These are phyloP conservation scores for Nitzschia sp. DNA, from an alignment of 108 stramenopile species.

Conservation along the genomic window DNA sequence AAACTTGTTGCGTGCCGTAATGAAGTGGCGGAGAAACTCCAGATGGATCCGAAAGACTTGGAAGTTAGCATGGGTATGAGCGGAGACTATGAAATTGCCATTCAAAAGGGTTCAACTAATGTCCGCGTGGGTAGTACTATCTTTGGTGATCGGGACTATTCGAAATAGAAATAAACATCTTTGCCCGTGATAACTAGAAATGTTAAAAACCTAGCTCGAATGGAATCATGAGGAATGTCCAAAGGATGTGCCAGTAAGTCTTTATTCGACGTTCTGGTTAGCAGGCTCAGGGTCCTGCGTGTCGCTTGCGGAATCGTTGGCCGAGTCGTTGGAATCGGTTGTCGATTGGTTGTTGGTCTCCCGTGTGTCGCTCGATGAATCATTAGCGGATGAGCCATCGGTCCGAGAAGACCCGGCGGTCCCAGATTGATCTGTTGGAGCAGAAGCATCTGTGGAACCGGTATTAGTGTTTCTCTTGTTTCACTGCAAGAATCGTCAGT, in stretches of 20 bases:
- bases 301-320: neutral
- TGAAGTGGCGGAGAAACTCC: slow-evolving; percentile 47
- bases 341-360: slow-evolving; percentile 5
- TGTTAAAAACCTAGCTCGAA: too few relatives aligned
- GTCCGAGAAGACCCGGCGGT: neutral
- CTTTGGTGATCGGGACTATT: slow-evolving; percentile 94
- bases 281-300: neutral
- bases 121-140: slow-evolving; percentile 97
- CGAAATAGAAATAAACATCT: slow-evolving; percentile 47
- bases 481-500: neutral
- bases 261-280: neutral
- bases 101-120: slow-evolving; percentile 89
- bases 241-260: too few relatives aligned
- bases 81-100: slow-evolving; percentile 95
- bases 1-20: slow-evolving; percentile 58
- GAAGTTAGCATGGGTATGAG: slow-evolving; percentile 99
- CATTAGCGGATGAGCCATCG: neutral
- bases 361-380: neutral
- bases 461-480: neutral
- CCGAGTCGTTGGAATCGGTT: neutral
- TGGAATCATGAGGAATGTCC: too few relatives aligned
- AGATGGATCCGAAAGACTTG: slow-evolving; percentile 44
- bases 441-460: neutral
- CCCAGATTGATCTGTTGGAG: neutral
- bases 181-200: neutral